Percentiles rank a stretch among this genome's conserved stretches.
phyloP scores from a whole-genome alignment of 495 filamentous ascomycete species.

The Penicillium longicatenatum region DNA sequence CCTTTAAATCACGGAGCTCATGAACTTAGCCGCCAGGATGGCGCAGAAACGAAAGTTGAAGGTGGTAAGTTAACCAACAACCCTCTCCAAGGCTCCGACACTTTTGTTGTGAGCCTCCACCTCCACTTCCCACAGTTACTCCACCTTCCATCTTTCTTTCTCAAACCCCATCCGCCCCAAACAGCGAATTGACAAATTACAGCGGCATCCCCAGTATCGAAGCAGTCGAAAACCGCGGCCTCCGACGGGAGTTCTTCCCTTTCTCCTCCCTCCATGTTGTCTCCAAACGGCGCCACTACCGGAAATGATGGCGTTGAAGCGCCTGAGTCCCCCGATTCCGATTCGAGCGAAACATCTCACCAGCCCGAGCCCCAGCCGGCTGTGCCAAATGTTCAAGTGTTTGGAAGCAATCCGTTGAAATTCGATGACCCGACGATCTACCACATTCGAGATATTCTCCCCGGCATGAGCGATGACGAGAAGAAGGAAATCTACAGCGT shows the following conservation, averaged over 20 bases:
- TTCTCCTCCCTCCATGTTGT: conserved; percentile 53
- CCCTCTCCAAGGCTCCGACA: conserved; percentile 1
- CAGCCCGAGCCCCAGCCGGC: conserved; percentile 79
- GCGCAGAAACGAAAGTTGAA: conserved; percentile 54
- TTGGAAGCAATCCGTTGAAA: conserved; percentile 87
- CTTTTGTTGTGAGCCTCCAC: conserved; percentile 12
- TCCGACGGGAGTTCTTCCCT: conserved; percentile 63
- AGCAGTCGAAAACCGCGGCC: conserved; percentile 53
- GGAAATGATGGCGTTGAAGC: conserved; percentile 44
- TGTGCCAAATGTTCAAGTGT: conserved; percentile 74
- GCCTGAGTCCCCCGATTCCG: conserved; percentile 53
- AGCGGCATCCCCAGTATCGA: conserved; percentile 50
- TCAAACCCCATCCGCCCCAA: conserved; percentile 1
- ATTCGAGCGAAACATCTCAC: conserved; percentile 66
- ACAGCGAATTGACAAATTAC: conserved; percentile 16
- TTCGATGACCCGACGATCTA: conserved; percentile 95
- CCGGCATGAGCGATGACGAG: conserved; percentile 77
- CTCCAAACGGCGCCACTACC: conserved; percentile 57
- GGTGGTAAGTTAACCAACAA: conserved; percentile 56
- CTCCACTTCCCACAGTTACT: conserved; percentile 14
- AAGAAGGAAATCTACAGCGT: conserved; percentile 87
- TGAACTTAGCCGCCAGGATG: conserved; percentile 67
- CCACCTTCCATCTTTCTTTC: conserved; percentile 17
- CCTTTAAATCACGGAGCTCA: conserved; percentile 65
- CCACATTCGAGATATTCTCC: conserved; percentile 74